Evolutionary conservation across 2,329 filamentous ascomycete species (phyloP).

Genomic region (Aureobasidium musti): DNA sequence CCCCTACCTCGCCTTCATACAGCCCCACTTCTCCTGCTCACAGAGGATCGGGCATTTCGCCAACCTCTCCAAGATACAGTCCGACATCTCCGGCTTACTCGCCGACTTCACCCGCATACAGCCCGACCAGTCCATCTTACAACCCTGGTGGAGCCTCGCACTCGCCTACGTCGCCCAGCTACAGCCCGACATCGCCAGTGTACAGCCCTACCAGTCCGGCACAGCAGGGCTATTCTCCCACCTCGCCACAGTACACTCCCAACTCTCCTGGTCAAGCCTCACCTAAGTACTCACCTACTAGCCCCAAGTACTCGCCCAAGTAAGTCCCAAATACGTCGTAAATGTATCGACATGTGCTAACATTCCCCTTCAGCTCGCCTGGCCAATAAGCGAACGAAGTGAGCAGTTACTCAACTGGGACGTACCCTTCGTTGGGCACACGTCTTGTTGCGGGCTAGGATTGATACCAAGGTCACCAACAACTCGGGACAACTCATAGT

Average conservation of each 20-base stretch:
- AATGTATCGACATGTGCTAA: neutral
- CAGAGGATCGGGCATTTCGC: conserved; percentile 49
- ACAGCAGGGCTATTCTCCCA: conserved; percentile 38
- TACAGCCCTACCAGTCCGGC: conserved; percentile 58
- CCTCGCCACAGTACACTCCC: conserved; percentile 38
- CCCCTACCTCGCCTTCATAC: conserved; percentile 47
- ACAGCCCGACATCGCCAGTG: conserved; percentile 60
- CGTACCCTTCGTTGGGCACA: conserved; percentile 44
- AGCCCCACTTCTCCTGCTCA: conserved; percentile 51
- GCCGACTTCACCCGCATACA: conserved; percentile 53
- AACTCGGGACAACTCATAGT: neutral
- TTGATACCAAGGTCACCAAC: neutral
- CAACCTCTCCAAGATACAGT: conserved; percentile 62
- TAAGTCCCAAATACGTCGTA: conserved; percentile 41
- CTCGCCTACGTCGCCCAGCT: conserved; percentile 48
- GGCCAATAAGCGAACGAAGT: conserved; percentile 28
- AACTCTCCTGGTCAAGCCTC: conserved; percentile 37
- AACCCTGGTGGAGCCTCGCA: conserved; percentile 41
- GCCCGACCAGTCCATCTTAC: conserved; percentile 42
- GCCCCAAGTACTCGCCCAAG: conserved; percentile 53
- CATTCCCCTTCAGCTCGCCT: conserved; percentile 36
- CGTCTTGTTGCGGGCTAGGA: conserved; percentile 30
- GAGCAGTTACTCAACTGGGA: conserved; percentile 16
- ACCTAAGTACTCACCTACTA: conserved; percentile 58
- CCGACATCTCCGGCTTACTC: conserved; percentile 61